Base-by-base conservation (phyloP, 768 basidiomycete genomes). In the Leccinum uliginosum region DNA sequence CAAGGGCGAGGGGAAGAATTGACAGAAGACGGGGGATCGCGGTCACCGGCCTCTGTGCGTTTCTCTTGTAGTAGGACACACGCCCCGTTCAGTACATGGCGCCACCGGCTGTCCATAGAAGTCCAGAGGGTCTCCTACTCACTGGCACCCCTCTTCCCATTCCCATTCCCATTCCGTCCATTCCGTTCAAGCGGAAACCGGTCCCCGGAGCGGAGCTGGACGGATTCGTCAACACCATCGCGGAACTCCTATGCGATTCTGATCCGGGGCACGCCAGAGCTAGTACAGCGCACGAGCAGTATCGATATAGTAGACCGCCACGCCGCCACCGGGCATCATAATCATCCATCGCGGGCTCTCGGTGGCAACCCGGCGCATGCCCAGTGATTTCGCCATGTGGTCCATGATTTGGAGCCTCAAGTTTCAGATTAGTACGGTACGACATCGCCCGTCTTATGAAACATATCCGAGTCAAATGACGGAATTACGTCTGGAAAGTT, bases 131-230 rank as follows among this genome's bases (percentile, higher is more conserved):
- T 43, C 40, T 43, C 40, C 40, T 43, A 24, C 45, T 46, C 44
- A 45, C 14, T n/a, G n/a, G n/a, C 21, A 10, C 27, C 47, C 19
- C 46, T 24, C 6, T 30, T 9, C 27, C n/a, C 19, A 27, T 29
- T 9, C 27, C n/a, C 19, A 27, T 29, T 9, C 26, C 50, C 55
- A 27, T 40, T 51, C 38, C 55, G 7, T 40, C 51, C 46, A 23
- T 6, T 0, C 43, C 49, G 19, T 27, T 11, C 35, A 54, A 35
- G 55, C 35, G 29, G 65, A 53, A 40, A 27, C 52, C 57, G 30
- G 30, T 30, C 30, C 0, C 30, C 30, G 65, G 63, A 57, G 14
- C 45, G 65, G 66, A 54, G 27, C 48, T 52, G 49, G 23, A 50
- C 66, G 47, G 57, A 55, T 34, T 49, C 48, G 32, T 48, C n/a